A percentile compares a stretch with the other conserved stretches of the same genome.
Conservation (phyloP, 495 filamentous ascomycete genomes). For the Chaetomium tenue region DNA sequence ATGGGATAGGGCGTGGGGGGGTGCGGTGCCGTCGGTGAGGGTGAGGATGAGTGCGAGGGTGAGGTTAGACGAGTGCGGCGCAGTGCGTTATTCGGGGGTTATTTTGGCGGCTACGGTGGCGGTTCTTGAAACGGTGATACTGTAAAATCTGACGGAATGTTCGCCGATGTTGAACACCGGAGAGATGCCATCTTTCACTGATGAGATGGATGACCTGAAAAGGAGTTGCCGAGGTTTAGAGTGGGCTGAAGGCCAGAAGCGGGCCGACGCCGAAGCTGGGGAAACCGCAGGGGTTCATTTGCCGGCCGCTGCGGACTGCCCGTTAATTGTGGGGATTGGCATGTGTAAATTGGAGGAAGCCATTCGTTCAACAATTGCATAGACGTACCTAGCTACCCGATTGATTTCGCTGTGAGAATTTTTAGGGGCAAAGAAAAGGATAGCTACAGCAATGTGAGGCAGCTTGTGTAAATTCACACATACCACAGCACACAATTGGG, state of each 20-base stretch:
- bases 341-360: no score
- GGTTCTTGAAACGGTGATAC: not conserved
- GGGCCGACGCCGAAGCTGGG: slow-evolving; percentile 21
- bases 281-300: slow-evolving; percentile 3
- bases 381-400: no score
- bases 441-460: no score
- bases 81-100: not conserved
- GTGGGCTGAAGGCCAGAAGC: slow-evolving; percentile 7
- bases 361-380: no score
- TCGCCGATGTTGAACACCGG: not conserved
- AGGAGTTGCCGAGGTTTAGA: slow-evolving; percentile 14
- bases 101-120: not conserved
- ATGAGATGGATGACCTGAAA: no score
- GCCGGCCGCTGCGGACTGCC: not conserved
- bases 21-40: not conserved
- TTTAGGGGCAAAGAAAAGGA: no score
- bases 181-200: not conserved
- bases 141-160: not conserved
- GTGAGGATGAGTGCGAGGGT: not conserved
- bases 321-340: not conserved
- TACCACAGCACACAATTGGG: no score
- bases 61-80: not conserved
- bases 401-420: no score
- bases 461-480: no score
- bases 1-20: not conserved